Percentiles rank a stretch among this genome's conserved stretches.
Evolutionary conservation across 495 filamentous ascomycete species (phyloP).

Genomic region (Terfezia boudieri): DNA sequence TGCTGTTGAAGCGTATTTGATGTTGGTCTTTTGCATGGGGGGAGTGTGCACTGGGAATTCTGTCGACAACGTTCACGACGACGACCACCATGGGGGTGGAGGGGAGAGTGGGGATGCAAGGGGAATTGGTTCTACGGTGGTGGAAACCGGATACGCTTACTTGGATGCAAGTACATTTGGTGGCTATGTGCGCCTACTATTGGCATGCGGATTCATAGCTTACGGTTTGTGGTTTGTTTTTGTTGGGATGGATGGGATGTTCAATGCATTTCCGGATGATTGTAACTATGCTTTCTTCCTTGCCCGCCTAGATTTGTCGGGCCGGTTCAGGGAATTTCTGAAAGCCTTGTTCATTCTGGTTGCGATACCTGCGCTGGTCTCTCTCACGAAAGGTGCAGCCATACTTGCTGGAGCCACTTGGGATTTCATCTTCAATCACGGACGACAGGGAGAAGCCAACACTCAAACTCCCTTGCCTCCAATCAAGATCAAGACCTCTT

Average conservation of each 20-base stretch:
- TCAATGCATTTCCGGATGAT: not conserved
- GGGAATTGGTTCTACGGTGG: not conserved
- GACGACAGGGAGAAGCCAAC: no score
- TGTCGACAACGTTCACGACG: not conserved
- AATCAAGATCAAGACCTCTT: no score
- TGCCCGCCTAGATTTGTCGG: conserved; percentile 5
- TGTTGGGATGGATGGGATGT: conserved; percentile 10
- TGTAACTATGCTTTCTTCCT: conserved; percentile 8
- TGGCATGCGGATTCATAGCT: conserved; percentile 9
- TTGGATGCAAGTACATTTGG: conserved; percentile 9
- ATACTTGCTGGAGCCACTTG: no score
- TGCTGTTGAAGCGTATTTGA: conserved; percentile 11
- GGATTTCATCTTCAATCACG: no score
- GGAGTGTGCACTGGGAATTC: not conserved
- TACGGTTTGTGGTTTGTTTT: conserved; percentile 13
- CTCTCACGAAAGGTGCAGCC: not conserved
- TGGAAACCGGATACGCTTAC: conserved; percentile 1
- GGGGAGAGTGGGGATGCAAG: not conserved
- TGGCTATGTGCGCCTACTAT: conserved; percentile 12
- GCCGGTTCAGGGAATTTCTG: conserved; percentile 11
- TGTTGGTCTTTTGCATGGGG: conserved; percentile 12
- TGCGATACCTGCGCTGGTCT: not conserved
- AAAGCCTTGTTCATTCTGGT: not conserved
- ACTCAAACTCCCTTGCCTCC: no score
- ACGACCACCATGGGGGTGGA: not conserved